Base-by-base conservation (phyloP, 768 basidiomycete genomes). In the Suillus decipiens region DNA sequence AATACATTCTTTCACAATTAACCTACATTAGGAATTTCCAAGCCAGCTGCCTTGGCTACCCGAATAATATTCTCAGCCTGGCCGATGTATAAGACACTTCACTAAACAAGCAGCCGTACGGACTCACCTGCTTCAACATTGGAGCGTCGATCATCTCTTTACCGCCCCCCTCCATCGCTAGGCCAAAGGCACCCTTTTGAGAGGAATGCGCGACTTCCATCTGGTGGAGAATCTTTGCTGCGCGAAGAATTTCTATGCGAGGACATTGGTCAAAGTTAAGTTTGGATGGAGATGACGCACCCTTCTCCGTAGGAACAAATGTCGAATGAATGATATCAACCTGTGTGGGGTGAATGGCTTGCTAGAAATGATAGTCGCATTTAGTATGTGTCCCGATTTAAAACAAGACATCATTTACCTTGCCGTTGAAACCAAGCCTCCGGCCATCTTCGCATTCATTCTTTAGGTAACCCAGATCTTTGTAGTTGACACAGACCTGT, bases 311-410 rank as follows among this genome's bases (percentile, higher is more conserved):
- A 0, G 95, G 95, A 0, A 92, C 84, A 72, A 90, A 98, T 1
- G 89, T 87, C 7, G 82, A 76, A 64, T 96, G 91, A 31, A 96
- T 92, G 8, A 83, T 80, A 39, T 84, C 82, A 5, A 96, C 85
- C 75, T 98, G 96, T 31, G 79, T 78, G 0, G 96, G 96, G 73
- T 98, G 96, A 45, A 98, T 96, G 2, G 91, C 93, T 95, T 98
- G 96, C 93, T 95, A 73, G 22, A 62, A 36, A 48, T 39, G 48
- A 60, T 42, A 51, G n/a, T 34, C 41, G 33, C n/a, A 36, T 39
- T 64, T 31, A 34, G 24, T 58, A 31, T 28, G 54, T 63, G 41
- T 59, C 50, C 22, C 42, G 47, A 36, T 50, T 61, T 33, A 31
- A n/a, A 60, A 65, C 62, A 36, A 37, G 14, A 51, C 10, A 42